Conservation (phyloP, 1,139 yeast genomes). For the Saccharomyces pastorianus region DNA sequence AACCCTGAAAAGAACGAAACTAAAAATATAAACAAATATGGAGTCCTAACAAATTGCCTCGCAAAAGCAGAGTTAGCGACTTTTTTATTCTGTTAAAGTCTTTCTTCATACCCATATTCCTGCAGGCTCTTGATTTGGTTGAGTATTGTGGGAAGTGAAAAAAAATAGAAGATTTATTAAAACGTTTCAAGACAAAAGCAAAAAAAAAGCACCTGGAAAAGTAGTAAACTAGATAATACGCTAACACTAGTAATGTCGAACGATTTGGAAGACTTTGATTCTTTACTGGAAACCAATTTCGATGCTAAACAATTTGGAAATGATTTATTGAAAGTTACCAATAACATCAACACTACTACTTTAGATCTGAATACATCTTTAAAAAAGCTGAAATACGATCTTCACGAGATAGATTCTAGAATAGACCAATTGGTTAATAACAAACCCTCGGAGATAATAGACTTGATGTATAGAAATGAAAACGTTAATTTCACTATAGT, state of each 20-base stretch:
- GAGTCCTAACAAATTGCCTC: background rate
- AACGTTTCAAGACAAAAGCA: background rate
- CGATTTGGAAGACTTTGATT: conserved; percentile 50
- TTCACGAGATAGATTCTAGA: conserved; percentile 60
- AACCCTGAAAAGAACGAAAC: background rate
- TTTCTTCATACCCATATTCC: too few species aligned
- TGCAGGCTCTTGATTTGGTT: background rate
- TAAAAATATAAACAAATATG: too few species aligned
- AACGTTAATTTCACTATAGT: conserved; percentile 37
- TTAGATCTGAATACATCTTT: conserved; percentile 67
- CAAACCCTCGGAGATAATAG: conserved; percentile 49
- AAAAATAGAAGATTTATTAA: too few species aligned
- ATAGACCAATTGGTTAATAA: conserved; percentile 44
- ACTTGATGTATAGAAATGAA: conserved; percentile 46
- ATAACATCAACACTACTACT: conserved; percentile 45
- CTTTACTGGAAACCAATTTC: conserved; percentile 53
- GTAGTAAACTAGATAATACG: background rate
- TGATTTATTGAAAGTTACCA: conserved; percentile 58
- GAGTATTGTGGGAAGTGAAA: background rate
- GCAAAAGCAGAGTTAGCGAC: too few species aligned
- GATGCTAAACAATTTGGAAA: conserved; percentile 55
- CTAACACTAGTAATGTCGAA: conserved; percentile 5
- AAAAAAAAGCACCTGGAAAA: background rate
- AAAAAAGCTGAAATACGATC: conserved; percentile 65
- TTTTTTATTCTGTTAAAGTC: background rate